Evolutionary conservation across 352 stramenopile species (phyloP).

Genomic region (Pythium apleroticum): DNA sequence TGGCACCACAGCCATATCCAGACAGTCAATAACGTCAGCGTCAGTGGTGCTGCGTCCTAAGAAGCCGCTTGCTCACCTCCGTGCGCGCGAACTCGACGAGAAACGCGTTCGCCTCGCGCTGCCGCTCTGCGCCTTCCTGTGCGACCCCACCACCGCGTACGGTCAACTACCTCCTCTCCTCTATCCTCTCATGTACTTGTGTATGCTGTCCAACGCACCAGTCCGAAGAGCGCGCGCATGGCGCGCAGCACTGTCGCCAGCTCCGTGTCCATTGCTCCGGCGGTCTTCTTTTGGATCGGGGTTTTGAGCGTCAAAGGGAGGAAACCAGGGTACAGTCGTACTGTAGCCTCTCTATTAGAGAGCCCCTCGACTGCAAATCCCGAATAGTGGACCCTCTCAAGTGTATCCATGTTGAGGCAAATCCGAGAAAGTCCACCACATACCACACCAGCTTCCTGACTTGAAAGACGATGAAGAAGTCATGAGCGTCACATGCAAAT

Average conservation of each 20-base stretch:
- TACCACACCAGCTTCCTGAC: too few relatives aligned
- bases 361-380: too few relatives aligned
- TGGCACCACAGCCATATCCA: conserved; percentile 8
- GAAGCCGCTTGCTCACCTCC: conserved; percentile 27
- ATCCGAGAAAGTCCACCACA: background rate
- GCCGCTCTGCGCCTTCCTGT: conserved; percentile 56
- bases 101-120: conserved; percentile 73
- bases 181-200: background rate
- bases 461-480: background rate
- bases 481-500: background rate
- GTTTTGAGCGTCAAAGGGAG: conserved; percentile 15
- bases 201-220: conserved; percentile 33
- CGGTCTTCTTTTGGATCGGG: background rate
- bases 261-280: conserved; percentile 12
- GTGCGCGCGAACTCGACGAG: conserved; percentile 53
- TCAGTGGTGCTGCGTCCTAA: background rate
- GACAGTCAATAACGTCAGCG: conserved; percentile 6
- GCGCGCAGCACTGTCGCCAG: conserved; percentile 53
- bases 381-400: conserved; percentile 4
- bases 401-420: conserved; percentile 14
- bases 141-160: background rate
- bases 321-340: conserved; percentile 2
- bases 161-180: background rate
- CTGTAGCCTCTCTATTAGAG: conserved; percentile 4
- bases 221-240: conserved; percentile 61